Base-by-base conservation (phyloP, 1,139 yeast species). In the Debaryomyces sp. region DNA sequence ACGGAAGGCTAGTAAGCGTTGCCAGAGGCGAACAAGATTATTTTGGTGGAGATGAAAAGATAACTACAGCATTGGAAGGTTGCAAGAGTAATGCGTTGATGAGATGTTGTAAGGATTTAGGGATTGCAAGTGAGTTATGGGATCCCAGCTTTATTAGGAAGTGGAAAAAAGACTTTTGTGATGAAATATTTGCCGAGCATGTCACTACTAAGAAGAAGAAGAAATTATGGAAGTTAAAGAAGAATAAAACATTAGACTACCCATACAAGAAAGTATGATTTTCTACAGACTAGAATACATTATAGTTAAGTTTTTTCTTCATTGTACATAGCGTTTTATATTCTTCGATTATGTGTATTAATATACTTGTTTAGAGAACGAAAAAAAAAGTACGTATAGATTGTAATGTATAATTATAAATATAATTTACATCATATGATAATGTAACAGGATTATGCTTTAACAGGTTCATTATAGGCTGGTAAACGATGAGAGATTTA, bases 41-140 rank as follows among this genome's bases (percentile, higher is more conserved):
- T 63, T 94, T 89, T 71, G 87, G 84, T 43, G 79, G 80, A 1
- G 92, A 89, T 33, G 85, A 84, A 49, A 96, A 95, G 46, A 82
- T 94, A 46, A 91, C 98, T 5, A 94, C 98, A 0, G 98, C 99
- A 0, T 86, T 96, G 42, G 99, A 94, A 70, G 99, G 99, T 12
- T 94, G 99, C 68, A 91, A 91, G 64, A 86, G 96, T 64, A 94
- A 94, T 64, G 98, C 99, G 0, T 74, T 94, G 67, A 94, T 94
- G 98, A 81, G 99, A 63, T 92, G 98, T 63, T 94, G 99, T 70
- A 94, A 94, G 64, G 99, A 94, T 70, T 77, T 94, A 59, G 98
- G 98, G 5, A 87, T 94, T 58, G 99, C 98, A 1, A 88, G 96
- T 52, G 99, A 94, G 62, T 75, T 94, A 48, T 94, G 99, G 99